phyloP scores from a whole-genome alignment of 805 yeast genomes.

The Saturnispora hagleri region DNA sequence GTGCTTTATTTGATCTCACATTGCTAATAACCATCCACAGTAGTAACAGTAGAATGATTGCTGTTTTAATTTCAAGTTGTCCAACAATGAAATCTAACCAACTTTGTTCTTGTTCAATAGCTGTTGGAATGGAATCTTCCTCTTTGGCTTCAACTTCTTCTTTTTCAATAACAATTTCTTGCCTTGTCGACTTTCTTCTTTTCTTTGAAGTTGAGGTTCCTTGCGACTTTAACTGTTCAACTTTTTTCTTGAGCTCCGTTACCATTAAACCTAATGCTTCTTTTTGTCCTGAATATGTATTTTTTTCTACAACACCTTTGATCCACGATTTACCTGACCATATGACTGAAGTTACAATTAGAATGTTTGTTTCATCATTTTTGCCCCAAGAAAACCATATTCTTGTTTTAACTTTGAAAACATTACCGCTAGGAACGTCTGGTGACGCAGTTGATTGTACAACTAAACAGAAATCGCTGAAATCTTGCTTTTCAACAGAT shows the following conservation, averaged over 20 bases:
- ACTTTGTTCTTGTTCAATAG: slow-evolving; percentile 5
- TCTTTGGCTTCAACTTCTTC: neutral
- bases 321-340: slow-evolving; percentile 79
- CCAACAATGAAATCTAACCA: slow-evolving; percentile 11
- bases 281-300: slow-evolving; percentile 63
- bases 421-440: slow-evolving; percentile 73
- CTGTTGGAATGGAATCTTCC: slow-evolving; percentile 3
- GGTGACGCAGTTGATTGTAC: slow-evolving; percentile 60
- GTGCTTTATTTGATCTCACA: neutral
- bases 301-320: slow-evolving; percentile 66
- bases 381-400: slow-evolving; percentile 55
- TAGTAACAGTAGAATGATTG: slow-evolving; percentile 16
- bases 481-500: slow-evolving; percentile 42
- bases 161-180: slow-evolving; percentile 1
- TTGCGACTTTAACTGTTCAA: slow-evolving; percentile 23
- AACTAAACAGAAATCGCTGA: slow-evolving; percentile 38
- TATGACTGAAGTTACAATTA: slow-evolving; percentile 46
- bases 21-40: slow-evolving; percentile 17
- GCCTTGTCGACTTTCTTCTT: slow-evolving; percentile 6
- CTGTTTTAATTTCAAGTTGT: slow-evolving; percentile 19
- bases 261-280: slow-evolving; percentile 44
- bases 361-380: slow-evolving; percentile 42
- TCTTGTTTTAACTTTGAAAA: slow-evolving; percentile 53
- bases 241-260: slow-evolving; percentile 35
- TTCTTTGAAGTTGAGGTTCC: slow-evolving; percentile 17